These are phyloP conservation scores for Lentinula boryana DNA, from an alignment of 768 basidiomycete species.

Conservation along the genomic window DNA sequence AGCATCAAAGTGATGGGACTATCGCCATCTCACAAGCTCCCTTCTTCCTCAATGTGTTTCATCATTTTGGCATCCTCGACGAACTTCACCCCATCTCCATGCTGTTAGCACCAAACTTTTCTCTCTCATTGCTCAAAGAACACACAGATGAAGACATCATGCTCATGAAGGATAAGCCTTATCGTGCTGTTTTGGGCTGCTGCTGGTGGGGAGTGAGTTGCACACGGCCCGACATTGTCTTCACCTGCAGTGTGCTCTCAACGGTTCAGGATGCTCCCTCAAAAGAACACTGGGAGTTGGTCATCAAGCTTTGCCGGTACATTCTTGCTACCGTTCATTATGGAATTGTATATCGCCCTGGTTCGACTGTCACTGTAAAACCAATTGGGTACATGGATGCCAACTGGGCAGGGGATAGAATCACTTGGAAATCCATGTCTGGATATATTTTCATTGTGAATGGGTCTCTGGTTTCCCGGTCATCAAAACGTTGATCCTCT, in stretches of 20 bases:
- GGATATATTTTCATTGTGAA: slow-evolving; percentile 22
- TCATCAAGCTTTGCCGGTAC: too few species aligned
- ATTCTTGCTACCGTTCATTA: too few species aligned
- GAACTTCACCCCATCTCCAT: not conserved
- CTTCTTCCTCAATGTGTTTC: not conserved
- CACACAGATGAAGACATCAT: too few species aligned
- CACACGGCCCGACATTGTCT: too few species aligned
- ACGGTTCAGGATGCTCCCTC: not conserved
- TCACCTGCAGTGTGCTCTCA: too few species aligned
- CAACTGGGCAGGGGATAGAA: not conserved
- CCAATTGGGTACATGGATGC: not conserved
- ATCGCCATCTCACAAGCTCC: not conserved
- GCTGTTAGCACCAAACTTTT: too few species aligned
- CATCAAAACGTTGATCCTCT: slow-evolving; percentile 18
- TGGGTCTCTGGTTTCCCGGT: slow-evolving; percentile 23
- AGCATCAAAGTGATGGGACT: too few species aligned
- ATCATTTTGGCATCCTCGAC: not conserved
- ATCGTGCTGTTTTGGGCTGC: too few species aligned
- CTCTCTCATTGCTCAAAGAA: too few species aligned
- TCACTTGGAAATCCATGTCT: not conserved
- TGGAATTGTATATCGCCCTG: too few species aligned
- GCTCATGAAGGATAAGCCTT: too few species aligned
- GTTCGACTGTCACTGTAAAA: not conserved
- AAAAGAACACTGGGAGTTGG: not conserved
- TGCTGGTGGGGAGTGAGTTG: too few species aligned